Conservation (phyloP, 2,329 filamentous ascomycete genomes). For the Colletotrichum gigasporum region DNA sequence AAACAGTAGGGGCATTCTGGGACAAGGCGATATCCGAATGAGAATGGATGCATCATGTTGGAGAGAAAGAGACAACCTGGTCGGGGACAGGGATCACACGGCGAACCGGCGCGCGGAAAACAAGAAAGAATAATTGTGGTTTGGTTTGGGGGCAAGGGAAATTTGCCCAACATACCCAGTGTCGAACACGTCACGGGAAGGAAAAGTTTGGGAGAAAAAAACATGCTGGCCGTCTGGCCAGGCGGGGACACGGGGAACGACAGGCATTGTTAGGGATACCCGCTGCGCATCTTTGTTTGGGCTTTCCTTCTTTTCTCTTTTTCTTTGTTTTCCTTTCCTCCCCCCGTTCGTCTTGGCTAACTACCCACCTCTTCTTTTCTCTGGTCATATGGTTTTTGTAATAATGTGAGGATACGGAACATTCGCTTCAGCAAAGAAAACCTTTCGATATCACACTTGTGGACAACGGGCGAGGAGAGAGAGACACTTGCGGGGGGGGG, state of each 20-base stretch:
- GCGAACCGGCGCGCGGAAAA: conserved; percentile 23
- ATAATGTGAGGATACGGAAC: conserved; percentile 25
- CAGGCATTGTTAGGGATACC: conserved; percentile 31
- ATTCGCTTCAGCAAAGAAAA: conserved; percentile 30
- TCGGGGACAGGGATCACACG: background rate
- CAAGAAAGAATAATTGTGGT: conserved; percentile 10
- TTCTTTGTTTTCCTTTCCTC: conserved; percentile 32
- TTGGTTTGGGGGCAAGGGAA: conserved; percentile 1
- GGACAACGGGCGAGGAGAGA: background rate
- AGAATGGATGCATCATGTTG: background rate
- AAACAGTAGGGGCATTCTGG: background rate
- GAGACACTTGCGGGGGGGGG: background rate
- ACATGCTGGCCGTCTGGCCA: conserved; percentile 1
- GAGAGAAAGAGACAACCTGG: background rate
- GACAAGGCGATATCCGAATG: conserved; percentile 8
- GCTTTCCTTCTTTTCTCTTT: background rate
- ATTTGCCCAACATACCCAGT: conserved; percentile 1
- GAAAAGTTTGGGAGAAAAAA: conserved; percentile 24
- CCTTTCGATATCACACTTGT: background rate
- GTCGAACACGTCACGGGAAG: conserved; percentile 8
- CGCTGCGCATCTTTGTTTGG: conserved; percentile 17
- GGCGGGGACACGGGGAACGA: conserved; percentile 17
- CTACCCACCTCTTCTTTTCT: conserved; percentile 20
- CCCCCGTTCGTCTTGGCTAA: background rate
- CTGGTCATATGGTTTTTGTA: conserved; percentile 22